Percentiles rank a stretch among this genome's conserved stretches.
These are phyloP conservation scores for Cylindricascospora bacillispora DNA, from an alignment of 1,139 yeast species.

Conservation along the genomic window DNA sequence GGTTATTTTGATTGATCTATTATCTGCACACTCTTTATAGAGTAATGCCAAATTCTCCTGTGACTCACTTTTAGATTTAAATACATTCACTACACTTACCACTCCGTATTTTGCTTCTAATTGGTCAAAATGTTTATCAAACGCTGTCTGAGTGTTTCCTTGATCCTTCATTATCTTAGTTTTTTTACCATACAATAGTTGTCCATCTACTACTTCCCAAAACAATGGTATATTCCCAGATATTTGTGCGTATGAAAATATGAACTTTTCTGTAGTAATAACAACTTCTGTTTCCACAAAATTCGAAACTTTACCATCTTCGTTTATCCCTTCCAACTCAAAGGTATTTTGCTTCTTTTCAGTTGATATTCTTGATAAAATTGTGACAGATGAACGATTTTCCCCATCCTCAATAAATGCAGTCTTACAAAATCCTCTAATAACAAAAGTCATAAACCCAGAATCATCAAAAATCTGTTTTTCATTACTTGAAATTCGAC, in stretches of 20 bases:
- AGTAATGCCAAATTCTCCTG: slow-evolving; percentile 31
- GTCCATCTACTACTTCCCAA: slow-evolving; percentile 42
- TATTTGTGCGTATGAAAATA: slow-evolving; percentile 46
- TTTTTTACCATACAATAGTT: slow-evolving; percentile 38
- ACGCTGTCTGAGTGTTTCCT: slow-evolving; percentile 54
- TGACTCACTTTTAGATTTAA: slow-evolving; percentile 27
- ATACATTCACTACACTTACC: slow-evolving; percentile 45
- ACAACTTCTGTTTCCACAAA: slow-evolving; percentile 56
- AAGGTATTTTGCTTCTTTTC: slow-evolving; percentile 47
- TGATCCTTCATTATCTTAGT: slow-evolving; percentile 44
- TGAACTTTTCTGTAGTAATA: slow-evolving; percentile 38
- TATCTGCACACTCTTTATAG: slow-evolving; percentile 25
- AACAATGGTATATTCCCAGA: slow-evolving; percentile 62
- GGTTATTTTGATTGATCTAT: slow-evolving; percentile 22
- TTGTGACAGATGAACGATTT: slow-evolving; percentile 38
- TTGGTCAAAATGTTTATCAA: slow-evolving; percentile 49
- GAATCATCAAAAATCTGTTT: slow-evolving; percentile 40
- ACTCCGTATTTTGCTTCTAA: slow-evolving; percentile 50
- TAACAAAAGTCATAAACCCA: slow-evolving; percentile 44
- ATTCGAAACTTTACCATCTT: slow-evolving; percentile 56
- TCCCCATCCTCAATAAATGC: slow-evolving; percentile 21
- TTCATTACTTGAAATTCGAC: slow-evolving; percentile 39
- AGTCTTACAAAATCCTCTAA: slow-evolving; percentile 55
- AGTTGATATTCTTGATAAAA: slow-evolving; percentile 57
- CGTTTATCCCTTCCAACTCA: slow-evolving; percentile 62